These are phyloP conservation scores for Phaeoacremonium minimum DNA, from an alignment of 2,329 filamentous ascomycete genomes.

Conservation along the genomic window DNA sequence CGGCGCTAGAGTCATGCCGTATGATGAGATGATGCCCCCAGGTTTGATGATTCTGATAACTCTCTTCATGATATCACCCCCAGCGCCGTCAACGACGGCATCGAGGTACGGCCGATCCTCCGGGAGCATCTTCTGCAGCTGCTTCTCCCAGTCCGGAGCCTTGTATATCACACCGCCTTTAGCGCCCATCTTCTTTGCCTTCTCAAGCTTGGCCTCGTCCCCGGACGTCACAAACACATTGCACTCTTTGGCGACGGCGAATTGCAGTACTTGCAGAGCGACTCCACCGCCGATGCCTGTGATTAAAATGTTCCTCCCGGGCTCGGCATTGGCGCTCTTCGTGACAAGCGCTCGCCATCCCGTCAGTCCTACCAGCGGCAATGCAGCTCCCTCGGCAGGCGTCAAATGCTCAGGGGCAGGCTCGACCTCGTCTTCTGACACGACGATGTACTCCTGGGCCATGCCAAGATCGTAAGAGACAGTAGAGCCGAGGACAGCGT, in stretches of 20 bases:
- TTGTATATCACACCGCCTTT: slow-evolving; percentile 80
- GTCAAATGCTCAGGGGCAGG: slow-evolving; percentile 68
- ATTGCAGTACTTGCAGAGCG: slow-evolving; percentile 75
- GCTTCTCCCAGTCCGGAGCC: slow-evolving; percentile 75
- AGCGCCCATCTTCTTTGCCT: slow-evolving; percentile 69
- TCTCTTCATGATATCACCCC: slow-evolving; percentile 75
- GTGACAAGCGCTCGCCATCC: slow-evolving; percentile 81
- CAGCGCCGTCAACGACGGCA: slow-evolving; percentile 85
- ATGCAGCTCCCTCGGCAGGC: slow-evolving; percentile 71
- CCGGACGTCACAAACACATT: slow-evolving; percentile 81
- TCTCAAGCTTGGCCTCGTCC: slow-evolving; percentile 68
- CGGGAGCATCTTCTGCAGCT: slow-evolving; percentile 60
- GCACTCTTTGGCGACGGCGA: slow-evolving; percentile 69
- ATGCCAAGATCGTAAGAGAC: slow-evolving; percentile 63
- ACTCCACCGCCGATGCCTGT: slow-evolving; percentile 94
- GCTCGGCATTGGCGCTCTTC: slow-evolving; percentile 63
- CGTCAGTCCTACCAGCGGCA: slow-evolving; percentile 82
- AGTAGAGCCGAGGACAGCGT: slow-evolving; percentile 67
- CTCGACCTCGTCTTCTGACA: slow-evolving; percentile 71
- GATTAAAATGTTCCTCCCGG: slow-evolving; percentile 72
- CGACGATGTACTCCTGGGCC: slow-evolving; percentile 66
- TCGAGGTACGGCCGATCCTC: slow-evolving; percentile 67
- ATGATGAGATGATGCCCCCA: slow-evolving; percentile 79
- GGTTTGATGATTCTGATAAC: slow-evolving; percentile 66
- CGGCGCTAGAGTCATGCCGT: slow-evolving; percentile 86